A percentile compares a stretch with the other conserved stretches of the same genome.
These are phyloP conservation scores for Rhynchosporium graminicola DNA, from an alignment of 2,329 filamentous ascomycete genomes.

Conservation along the genomic window DNA sequence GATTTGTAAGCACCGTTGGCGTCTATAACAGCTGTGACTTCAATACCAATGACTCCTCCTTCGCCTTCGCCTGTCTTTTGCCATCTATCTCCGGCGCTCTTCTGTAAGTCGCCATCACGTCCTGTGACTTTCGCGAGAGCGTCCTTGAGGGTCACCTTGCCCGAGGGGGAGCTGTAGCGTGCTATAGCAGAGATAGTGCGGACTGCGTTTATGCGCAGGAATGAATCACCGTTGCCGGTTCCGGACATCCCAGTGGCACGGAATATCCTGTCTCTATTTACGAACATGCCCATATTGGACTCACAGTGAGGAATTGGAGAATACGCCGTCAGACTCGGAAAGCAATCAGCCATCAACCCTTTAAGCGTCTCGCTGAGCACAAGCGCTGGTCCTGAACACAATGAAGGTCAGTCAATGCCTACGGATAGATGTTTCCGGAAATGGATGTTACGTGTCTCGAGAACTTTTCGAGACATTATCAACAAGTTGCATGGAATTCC, in stretches of 20 bases:
- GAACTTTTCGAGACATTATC: too few species aligned
- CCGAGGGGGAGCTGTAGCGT: slow-evolving; percentile 51
- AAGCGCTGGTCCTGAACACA: slow-evolving; percentile 38
- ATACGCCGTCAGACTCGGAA: slow-evolving; percentile 50
- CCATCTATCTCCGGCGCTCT: slow-evolving; percentile 74
- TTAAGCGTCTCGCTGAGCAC: slow-evolving; percentile 48
- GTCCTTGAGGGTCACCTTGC: slow-evolving; percentile 48
- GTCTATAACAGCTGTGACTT: slow-evolving; percentile 53
- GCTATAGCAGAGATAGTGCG: slow-evolving; percentile 74
- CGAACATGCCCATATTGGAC: slow-evolving; percentile 40
- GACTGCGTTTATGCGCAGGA: slow-evolving; percentile 70
- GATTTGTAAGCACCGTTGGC: slow-evolving; percentile 46
- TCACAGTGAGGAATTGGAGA: slow-evolving; percentile 28
- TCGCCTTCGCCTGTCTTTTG: slow-evolving; percentile 73
- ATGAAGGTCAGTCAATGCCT: too few species aligned
- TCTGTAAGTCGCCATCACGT: slow-evolving; percentile 69
- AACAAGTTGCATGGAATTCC: too few species aligned
- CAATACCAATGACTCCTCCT: slow-evolving; percentile 84
- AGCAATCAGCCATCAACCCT: slow-evolving; percentile 58
- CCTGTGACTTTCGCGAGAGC: slow-evolving; percentile 70
- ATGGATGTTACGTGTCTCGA: too few species aligned
- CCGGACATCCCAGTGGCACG: slow-evolving; percentile 63
- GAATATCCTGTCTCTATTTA: slow-evolving; percentile 29
- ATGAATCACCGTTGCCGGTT: slow-evolving; percentile 88
- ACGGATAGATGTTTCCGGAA: too few species aligned